Base-by-base conservation (phyloP, 495 filamentous ascomycete species). In the Penicillium argentinense region DNA sequence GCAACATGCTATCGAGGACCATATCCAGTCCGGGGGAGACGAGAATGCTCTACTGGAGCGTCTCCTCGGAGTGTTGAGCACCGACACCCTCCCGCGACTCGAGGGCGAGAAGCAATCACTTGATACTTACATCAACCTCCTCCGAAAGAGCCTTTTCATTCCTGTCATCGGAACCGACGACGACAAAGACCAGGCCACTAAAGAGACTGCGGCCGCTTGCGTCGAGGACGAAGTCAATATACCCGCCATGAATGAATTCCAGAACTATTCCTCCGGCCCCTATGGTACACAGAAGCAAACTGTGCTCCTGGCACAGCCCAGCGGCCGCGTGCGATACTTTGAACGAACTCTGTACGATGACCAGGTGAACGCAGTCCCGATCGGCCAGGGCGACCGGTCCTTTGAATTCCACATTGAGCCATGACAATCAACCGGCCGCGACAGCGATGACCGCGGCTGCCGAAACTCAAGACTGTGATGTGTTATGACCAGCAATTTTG, bases 241-340 rank as follows among this genome's bases (percentile, higher is more conserved):
- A 9, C 37, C 46, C 2, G 19, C 47, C 7, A n/a, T n/a, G n/a
- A n/a, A n/a, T n/a, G n/a, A n/a, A n/a, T n/a, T n/a, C 19, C 57
- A 54, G 28, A 57, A 56, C 12, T 75, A 62, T 49, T 52, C 53
- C 16, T 54, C 62, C 16, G 72, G 72, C 0, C 48, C 60, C 4
- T 97, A 98, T 68, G 93, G 93, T n/a, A 98, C 93, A 1, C 89
- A 95, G 63, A 83, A 89, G 53, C 92, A 98, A 73, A 95, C 89
- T 0, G 72, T 97, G 9, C 71, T 97, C 18, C 74, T 97, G 13
- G 84, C 96, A 19, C 82, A 83, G 50, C 78, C 77, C 60, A 72
- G 84, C 14, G 92, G 91, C 11, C 80, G 83, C 39, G 81, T 95
- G 30, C 84, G 81, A 9, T 97, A 88, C 59, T 77, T 84, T 45